phyloP scores from a whole-genome alignment of 2,329 filamentous ascomycete species.

The Epichloe festucae region DNA sequence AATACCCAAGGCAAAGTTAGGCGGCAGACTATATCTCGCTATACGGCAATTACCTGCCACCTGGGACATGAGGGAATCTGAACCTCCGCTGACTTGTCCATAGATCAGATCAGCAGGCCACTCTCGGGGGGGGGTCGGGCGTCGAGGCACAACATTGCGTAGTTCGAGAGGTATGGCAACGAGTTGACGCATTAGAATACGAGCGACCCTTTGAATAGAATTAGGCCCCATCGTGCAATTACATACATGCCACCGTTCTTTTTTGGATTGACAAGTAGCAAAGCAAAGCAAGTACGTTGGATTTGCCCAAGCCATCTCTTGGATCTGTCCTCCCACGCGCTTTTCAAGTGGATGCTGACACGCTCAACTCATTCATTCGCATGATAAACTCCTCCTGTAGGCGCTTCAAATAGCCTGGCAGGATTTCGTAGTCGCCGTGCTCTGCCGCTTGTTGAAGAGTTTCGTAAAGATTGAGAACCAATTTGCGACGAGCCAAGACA shows the following conservation, averaged over 20 bases:
- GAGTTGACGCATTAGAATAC: constrained; percentile 55
- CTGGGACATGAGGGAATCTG: not conserved
- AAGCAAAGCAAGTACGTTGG: not conserved
- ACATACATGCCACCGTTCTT: not conserved
- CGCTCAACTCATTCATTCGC: constrained; percentile 55
- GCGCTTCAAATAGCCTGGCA: constrained; percentile 27
- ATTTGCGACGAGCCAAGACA: constrained; percentile 51
- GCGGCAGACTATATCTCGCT: constrained; percentile 58
- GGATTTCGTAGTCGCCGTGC: constrained; percentile 46
- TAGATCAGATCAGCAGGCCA: constrained; percentile 54
- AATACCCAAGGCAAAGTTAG: constrained; percentile 48
- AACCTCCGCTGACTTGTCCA: not conserved
- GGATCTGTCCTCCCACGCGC: constrained; percentile 20
- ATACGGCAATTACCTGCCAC: constrained; percentile 37
- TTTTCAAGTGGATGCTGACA: constrained; percentile 19
- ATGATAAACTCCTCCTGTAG: constrained; percentile 60
- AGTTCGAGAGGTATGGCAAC: constrained; percentile 59
- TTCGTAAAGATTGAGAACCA: constrained; percentile 62
- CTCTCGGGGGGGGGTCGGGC: constrained; percentile 44
- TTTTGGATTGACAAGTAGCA: not conserved
- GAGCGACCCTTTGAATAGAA: constrained; percentile 32
- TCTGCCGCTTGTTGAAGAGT: constrained; percentile 55
- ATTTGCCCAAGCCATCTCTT: not conserved
- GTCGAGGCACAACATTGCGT: constrained; percentile 56
- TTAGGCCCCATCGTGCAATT: not conserved